phyloP scores from a whole-genome alignment of 306 rosid species.

The Macrotyloma uniflorum region DNA sequence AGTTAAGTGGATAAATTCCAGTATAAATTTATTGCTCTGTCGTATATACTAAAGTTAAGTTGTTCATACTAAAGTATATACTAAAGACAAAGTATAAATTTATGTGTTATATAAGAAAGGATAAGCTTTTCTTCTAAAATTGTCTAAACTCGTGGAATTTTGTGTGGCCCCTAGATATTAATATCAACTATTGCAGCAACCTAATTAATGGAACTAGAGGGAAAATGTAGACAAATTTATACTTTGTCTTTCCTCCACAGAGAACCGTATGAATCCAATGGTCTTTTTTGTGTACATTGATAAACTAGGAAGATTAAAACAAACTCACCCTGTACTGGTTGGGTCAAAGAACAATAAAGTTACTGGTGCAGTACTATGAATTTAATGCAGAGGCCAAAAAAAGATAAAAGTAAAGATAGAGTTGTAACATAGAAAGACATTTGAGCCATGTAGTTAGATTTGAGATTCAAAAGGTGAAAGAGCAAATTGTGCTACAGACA shows the following conservation, averaged over 20 bases:
- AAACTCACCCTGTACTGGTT: neutral
- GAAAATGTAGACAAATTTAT: conserved; percentile 8
- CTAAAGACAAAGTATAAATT: too few relatives aligned
- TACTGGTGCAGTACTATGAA: conserved; percentile 17
- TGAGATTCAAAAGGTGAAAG: conserved; percentile 31
- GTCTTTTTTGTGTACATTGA: neutral
- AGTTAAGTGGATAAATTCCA: neutral
- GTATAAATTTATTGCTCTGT: neutral
- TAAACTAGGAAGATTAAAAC: conserved; percentile 12
- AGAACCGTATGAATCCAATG: conserved; percentile 23
- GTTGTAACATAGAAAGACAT: neutral
- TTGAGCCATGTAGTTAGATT: conserved; percentile 18
- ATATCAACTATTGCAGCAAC: neutral
- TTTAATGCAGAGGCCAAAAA: conserved; percentile 2
- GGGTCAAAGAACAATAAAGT: conserved; percentile 21
- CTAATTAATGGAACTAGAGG: conserved; percentile 19
- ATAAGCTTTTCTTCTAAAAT: neutral
- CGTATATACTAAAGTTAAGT: too few relatives aligned
- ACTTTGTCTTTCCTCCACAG: conserved; percentile 27
- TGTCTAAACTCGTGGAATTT: neutral
- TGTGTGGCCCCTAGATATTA: neutral
- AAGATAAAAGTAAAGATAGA: conserved; percentile 13
- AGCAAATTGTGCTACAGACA: conserved; percentile 18
- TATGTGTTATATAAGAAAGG: neutral
- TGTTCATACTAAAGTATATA: too few relatives aligned